A percentile compares a stretch with the other conserved stretches of the same genome.
phyloP scores from a whole-genome alignment of 164 flowering plant species.

The Magnolia officinalis region DNA sequence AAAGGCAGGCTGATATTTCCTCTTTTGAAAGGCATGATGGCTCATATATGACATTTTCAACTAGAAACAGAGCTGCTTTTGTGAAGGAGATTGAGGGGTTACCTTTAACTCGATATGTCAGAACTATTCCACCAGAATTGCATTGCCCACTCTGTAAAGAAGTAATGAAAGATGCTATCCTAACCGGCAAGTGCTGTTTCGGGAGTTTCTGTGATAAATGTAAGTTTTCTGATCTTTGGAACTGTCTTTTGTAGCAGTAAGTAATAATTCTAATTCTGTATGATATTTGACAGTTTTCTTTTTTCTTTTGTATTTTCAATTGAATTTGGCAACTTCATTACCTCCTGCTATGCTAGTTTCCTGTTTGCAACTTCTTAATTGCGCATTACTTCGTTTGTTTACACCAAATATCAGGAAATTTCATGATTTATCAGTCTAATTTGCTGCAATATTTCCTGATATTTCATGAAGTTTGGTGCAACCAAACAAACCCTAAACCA shows the following conservation, averaged over 20 bases:
- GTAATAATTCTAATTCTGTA: neutral
- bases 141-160: slow-evolving; percentile 89
- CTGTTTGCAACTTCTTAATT: neutral
- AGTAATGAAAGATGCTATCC: slow-evolving; percentile 96
- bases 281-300: neutral
- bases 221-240: slow-evolving; percentile 23
- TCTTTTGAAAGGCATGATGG: neutral
- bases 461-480: too few species aligned
- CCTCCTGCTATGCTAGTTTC: neutral
- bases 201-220: slow-evolving; percentile 93
- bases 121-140: slow-evolving; percentile 87
- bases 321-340: neutral
- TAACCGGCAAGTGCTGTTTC: slow-evolving; percentile 96
- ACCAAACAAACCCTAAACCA: too few species aligned
- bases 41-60: neutral
- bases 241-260: neutral
- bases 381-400: too few species aligned
- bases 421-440: too few species aligned
- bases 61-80: slow-evolving; percentile 80
- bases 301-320: neutral
- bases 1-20: too few species aligned
- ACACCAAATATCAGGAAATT: too few species aligned
- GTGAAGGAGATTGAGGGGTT: slow-evolving; percentile 90
- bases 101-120: slow-evolving; percentile 66
- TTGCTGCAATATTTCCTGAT: too few species aligned